Conservation (phyloP, 2,329 filamentous ascomycete species). For the Stromatinia cepivora region DNA sequence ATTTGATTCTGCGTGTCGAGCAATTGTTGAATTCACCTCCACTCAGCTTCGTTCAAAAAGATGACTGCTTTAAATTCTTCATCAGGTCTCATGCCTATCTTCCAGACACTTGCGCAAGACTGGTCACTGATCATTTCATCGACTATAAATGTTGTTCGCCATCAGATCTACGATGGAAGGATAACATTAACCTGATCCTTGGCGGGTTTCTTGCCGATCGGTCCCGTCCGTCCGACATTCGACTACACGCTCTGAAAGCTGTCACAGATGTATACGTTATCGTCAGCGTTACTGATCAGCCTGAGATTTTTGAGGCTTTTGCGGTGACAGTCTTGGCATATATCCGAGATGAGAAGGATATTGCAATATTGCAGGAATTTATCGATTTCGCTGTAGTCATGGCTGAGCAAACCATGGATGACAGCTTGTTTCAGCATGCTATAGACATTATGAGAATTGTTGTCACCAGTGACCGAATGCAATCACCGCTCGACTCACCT, state of each 20-base stretch:
- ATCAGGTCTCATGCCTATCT: constrained; percentile 60
- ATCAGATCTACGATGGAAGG: constrained; percentile 67
- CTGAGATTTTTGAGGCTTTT: constrained; percentile 57
- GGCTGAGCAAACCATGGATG: constrained; percentile 56
- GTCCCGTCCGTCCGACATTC: constrained; percentile 59
- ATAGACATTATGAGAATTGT: constrained; percentile 54
- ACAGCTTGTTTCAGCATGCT: constrained; percentile 59
- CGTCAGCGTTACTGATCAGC: constrained; percentile 53
- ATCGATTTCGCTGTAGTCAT: constrained; percentile 65
- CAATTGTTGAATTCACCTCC: constrained; percentile 43
- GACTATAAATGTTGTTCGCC: constrained; percentile 72
- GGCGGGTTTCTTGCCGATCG: constrained; percentile 64
- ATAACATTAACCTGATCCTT: constrained; percentile 61
- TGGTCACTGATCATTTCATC: constrained; percentile 66
- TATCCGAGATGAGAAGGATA: constrained; percentile 63
- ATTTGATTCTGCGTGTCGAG: constrained; percentile 39
- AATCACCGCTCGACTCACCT: constrained; percentile 45
- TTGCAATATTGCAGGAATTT: constrained; percentile 62
- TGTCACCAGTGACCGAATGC: constrained; percentile 49
- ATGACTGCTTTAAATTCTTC: constrained; percentile 67
- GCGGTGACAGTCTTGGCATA: constrained; percentile 61
- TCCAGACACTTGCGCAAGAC: constrained; percentile 62
- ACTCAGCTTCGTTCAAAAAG: constrained; percentile 61
- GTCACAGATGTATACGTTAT: constrained; percentile 53
- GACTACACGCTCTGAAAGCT: constrained; percentile 61